Evolutionary conservation across 495 filamentous ascomycete genomes (phyloP), one percentile per base, ranked within the genome.

Genomic region (Alectoria sarmentosa): DNA sequence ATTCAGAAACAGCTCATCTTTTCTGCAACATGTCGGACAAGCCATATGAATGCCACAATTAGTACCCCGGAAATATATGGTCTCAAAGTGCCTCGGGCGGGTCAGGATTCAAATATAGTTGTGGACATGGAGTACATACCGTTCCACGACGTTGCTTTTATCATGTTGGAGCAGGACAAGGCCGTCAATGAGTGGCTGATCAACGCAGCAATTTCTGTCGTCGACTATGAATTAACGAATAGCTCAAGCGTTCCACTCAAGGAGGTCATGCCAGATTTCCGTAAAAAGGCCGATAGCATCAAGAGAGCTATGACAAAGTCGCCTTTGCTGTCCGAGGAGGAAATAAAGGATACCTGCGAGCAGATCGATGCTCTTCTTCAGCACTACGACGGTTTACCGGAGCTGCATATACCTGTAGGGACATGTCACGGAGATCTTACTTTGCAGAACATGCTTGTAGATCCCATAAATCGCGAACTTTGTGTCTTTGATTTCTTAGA

Each of bases 41-140:
- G 52, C 52, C 52, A 55, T 55, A 55, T 55, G 52, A 55, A 55
- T 36, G 52, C 52, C 17, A 55, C 52, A 21, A 55, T 55, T 34
- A 55, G 52, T 55, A 55, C 52, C 1, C 52, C 52, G 6, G 52
- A 55, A 11, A 55, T 55, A 34, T 55, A 55, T 17, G 52, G 52
- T 34, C 52, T 55, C 30, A 55, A 34, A 34, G 52, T 55, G 52
- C 52, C 52, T 55, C 28, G 30, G 7, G 52, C 30, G 1, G 52
- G 52, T 11, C 30, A 34, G 52, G 52, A 55, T 28, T 34, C 52
- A 34, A 55, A 55, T 10, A 55, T 55, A 32, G n/a, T 55, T 55
- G 52, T 55, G 17, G 52, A 55, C 30, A 55, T 55, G 52, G 52
- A 55, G 52, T 55, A 55, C 17, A 55, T 55, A 19, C 52, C 52